Percentiles rank a stretch among this genome's conserved stretches.
These are phyloP conservation scores for Cadophora malorum DNA, from an alignment of 2,329 filamentous ascomycete genomes.

Conservation along the genomic window DNA sequence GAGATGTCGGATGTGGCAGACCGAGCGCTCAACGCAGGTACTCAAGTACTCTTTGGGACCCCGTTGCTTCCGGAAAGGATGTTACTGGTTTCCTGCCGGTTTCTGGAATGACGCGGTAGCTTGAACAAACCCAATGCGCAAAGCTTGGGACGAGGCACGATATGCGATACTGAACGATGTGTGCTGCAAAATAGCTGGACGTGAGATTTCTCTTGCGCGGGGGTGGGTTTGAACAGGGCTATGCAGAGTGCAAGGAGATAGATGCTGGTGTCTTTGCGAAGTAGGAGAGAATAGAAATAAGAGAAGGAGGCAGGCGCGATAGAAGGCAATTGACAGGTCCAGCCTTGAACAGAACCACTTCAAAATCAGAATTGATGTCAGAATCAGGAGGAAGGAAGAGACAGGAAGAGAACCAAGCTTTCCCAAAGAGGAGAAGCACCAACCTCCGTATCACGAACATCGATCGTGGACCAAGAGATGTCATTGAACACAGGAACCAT, in stretches of 20 bases:
- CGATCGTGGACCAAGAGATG: constrained; percentile 9
- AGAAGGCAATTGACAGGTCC: constrained; percentile 5
- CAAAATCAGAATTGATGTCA: not conserved
- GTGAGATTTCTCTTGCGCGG: constrained; percentile 1
- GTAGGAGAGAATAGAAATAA: not conserved
- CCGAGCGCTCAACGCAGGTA: constrained; percentile 35
- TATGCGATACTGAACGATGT: constrained; percentile 27
- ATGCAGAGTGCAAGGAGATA: constrained; percentile 8
- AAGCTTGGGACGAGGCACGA: constrained; percentile 20
- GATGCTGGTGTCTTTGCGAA: not conserved
- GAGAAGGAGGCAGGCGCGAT: constrained; percentile 14
- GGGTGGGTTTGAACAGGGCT: constrained; percentile 16
- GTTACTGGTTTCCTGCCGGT: constrained; percentile 13
- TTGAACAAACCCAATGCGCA: constrained; percentile 22
- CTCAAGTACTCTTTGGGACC: constrained; percentile 21
- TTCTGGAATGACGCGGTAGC: constrained; percentile 23
- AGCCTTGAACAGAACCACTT: constrained; percentile 12
- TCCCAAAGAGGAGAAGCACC: constrained; percentile 13
- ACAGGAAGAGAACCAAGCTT: constrained; percentile 2
- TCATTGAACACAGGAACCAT: constrained; percentile 4
- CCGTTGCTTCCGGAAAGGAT: constrained; percentile 1
- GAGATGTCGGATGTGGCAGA: constrained; percentile 32
- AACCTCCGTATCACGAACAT: not conserved
- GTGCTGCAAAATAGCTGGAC: constrained; percentile 13
- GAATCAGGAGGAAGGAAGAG: not conserved